Base-by-base conservation (phyloP, 768 basidiomycete genomes). In the Gautieria morchelliformis region DNA sequence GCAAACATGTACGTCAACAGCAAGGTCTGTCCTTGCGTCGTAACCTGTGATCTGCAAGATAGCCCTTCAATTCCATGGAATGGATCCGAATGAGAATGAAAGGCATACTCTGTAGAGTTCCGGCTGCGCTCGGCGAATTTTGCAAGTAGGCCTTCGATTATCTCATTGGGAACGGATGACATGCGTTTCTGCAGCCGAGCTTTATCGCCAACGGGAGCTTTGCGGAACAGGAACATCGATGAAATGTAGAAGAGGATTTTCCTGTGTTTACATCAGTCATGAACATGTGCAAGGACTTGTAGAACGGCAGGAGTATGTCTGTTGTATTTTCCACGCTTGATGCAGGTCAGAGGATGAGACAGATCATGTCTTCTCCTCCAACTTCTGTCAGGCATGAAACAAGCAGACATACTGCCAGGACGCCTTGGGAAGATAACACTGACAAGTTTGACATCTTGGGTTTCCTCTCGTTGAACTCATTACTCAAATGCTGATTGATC, bases 191-290 rank as follows among this genome's bases (percentile, higher is more conserved):
- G 72, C 8, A 89, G 57, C 14, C 73, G 71, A 11, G 79, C 75
- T 62, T 82, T 80, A 45, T 80, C 71, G 32, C 61, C 56, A 1
- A 63, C 52, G 33, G 76, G 70, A 0, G 75, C 65, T 61, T 75
- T 73, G 46, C 80, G 77, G 71, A 94, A 87, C 9, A 78, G 73
- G 59, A 94, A 73, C 78, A 98, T 84, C n/a, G 79, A 72, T 1
- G 92, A 83, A 61, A 95, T 84, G 71, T 92, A 94, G 58, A 85
- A 72, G 32, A 93, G 63, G 48, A 88, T 80, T 71, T 85, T 87
- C 49, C 90, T 92, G 64, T 49, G n/a, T 9, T 15, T 49, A 30
- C 22, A 27, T 27, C n/a, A 33, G n/a, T 5, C 39, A 44, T 48
- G 48, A 9, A 5, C 39, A 27, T 6, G 5, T n/a, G 5, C 22